Evolutionary conservation across 306 rosid species (phyloP), one percentile per base, ranked within the genome.

Genomic region (Fragaria vesca): DNA sequence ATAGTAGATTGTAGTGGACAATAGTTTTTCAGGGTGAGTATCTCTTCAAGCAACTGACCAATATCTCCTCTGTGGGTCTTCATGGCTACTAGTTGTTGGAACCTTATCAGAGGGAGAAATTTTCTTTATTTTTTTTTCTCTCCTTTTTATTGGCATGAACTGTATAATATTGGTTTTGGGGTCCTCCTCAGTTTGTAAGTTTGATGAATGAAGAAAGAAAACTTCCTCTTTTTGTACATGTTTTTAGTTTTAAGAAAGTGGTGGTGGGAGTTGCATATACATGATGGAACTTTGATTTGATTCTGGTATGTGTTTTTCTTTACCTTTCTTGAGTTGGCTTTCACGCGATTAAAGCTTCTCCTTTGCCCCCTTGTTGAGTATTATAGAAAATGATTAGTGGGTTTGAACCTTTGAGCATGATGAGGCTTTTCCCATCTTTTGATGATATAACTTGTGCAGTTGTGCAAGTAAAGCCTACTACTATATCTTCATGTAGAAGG

Each of bases 21-120:
- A 75, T 76, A 78, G 52, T 79, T 71, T 58, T 16, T 21, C 66
- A 65, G 67, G 50, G 57, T 82, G 83, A 76, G 55, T 75, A 69
- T 75, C 71, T 71, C 48, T 72, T 66, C 63, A 63, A 84, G 75
- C 79, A 75, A 72, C 76, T 72, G 81, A 83, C 76, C 70, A 21
- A 40, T 62, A 18, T 69, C 73, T 82, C 75, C 36, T 50, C 76
- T 71, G 75, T 69, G 76, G 77, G 17, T 66, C 86, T 50, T 38
- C 52, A 11, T 68, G 68, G 67, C 51, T 50, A 12, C 67, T 52
- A 52, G 67, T 62, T 17, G 10, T 32, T 80, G 84, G 76, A 38
- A 55, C 69, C 84, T 61, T 72, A 52, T 55, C 40, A 28, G 18
- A 21, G 42, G 60, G 34, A 2, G 40, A 21, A 17, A 7, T 32